Evolutionary conservation across 768 basidiomycete species (phyloP).

Genomic region (Podaxis sp.): DNA sequence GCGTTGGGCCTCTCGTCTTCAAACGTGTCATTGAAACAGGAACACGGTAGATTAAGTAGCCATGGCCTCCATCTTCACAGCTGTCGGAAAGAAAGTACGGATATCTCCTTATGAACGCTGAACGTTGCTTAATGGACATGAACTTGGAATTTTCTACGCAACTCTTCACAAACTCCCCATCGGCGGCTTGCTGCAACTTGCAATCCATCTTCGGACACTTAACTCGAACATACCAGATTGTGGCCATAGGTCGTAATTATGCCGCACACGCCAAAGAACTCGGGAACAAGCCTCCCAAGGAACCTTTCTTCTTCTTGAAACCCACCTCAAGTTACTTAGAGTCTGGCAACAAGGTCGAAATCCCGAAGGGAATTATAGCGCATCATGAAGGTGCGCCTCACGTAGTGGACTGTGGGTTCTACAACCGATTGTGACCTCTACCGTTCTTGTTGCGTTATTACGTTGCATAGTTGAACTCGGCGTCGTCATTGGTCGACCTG

Average conservation of each 20-base stretch:
- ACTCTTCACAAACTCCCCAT: neutral
- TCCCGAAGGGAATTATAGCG: constrained; percentile 78
- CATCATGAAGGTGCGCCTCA: constrained; percentile 82
- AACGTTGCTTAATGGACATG: neutral
- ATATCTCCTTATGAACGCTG: neutral
- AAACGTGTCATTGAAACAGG: neutral
- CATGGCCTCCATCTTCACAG: constrained; percentile 35
- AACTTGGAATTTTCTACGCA: neutral
- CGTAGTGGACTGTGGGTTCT: neutral
- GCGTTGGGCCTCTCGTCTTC: neutral
- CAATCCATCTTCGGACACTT: neutral
- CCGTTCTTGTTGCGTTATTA: neutral
- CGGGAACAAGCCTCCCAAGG: constrained; percentile 83
- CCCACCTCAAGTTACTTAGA: constrained; percentile 88
- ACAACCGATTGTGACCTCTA: neutral
- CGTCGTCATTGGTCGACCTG: constrained; percentile 88
- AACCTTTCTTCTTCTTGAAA: constrained; percentile 99
- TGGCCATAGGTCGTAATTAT: constrained; percentile 96
- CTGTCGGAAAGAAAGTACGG: constrained; percentile 37
- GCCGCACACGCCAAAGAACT: constrained; percentile 90
- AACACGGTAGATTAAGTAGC: neutral
- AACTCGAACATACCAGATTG: constrained; percentile 58
- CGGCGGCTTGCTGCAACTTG: neutral
- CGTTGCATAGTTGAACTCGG: constrained; percentile 81
- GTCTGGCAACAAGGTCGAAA: constrained; percentile 79